These are phyloP conservation scores for Cupressus sempervirens DNA, from an alignment of 75 land plant genomes.

Conservation along the genomic window DNA sequence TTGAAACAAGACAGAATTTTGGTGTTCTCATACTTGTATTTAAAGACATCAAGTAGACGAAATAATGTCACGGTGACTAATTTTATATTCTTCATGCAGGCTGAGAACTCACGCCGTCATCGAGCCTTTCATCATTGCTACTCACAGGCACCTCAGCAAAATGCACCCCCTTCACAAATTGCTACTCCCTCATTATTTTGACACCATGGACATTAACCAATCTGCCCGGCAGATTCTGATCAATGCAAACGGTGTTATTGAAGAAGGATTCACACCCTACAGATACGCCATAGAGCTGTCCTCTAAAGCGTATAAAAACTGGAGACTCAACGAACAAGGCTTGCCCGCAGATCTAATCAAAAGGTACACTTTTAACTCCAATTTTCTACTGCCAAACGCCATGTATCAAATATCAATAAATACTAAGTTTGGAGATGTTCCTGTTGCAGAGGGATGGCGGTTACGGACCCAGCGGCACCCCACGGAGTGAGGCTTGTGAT, in stretches of 20 bases:
- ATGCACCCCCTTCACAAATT: slow-evolving; percentile 28
- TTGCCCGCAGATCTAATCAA: slow-evolving; percentile 27
- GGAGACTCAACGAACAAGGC: slow-evolving; percentile 33
- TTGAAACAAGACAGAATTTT: background rate
- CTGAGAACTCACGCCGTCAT: slow-evolving; percentile 26
- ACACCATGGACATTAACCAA: slow-evolving; percentile 40
- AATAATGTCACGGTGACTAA: background rate
- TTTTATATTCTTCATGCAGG: slow-evolving; percentile 12
- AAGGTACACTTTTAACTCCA: slow-evolving; percentile 12
- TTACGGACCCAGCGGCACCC: slow-evolving; percentile 30
- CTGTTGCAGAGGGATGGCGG: slow-evolving; percentile 50
- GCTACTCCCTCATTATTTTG: slow-evolving; percentile 24
- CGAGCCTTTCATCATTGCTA: slow-evolving; percentile 39
- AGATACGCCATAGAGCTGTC: slow-evolving; percentile 26
- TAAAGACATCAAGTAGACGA: background rate
- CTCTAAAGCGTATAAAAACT: slow-evolving; percentile 14
- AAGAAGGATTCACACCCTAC: slow-evolving; percentile 15
- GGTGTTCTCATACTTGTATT: no score
- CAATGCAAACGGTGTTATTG: slow-evolving; percentile 27
- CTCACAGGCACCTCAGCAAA: slow-evolving; percentile 28
- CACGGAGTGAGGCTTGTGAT: slow-evolving; percentile 23
- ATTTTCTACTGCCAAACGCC: no score
- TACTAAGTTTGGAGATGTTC: background rate
- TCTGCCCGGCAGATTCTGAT: slow-evolving; percentile 24
- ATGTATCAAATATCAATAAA: background rate